A percentile compares a stretch with the other conserved stretches of the same genome.
Conservation (phyloP, 352 stramenopile species). For the Globisporangium abappressorium region DNA sequence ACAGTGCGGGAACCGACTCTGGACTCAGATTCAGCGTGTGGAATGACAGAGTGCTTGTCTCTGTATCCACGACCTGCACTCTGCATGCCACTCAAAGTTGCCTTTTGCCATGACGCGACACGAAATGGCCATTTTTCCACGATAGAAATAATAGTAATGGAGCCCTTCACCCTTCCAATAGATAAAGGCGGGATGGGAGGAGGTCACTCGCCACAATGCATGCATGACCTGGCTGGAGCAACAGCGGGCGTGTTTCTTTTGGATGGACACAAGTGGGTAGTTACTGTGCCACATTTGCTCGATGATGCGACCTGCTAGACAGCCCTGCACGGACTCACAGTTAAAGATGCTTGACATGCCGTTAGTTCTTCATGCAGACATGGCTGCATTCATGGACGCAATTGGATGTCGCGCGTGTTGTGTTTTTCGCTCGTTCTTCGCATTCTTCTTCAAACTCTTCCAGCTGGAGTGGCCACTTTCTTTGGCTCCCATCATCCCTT, state of each 20-base stretch:
- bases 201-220: background rate
- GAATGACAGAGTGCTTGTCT: background rate
- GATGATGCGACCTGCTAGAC: background rate
- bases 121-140: background rate
- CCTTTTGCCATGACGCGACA: conserved; percentile 2
- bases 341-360: background rate
- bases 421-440: background rate
- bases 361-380: background rate
- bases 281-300: background rate
- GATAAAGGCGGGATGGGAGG: background rate
- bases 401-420: background rate
- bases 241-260: background rate
- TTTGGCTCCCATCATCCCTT: conserved; percentile 4
- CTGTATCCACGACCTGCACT: conserved; percentile 6
- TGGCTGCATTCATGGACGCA: background rate
- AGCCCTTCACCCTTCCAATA: background rate
- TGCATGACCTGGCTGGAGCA: background rate
- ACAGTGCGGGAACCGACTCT: background rate
- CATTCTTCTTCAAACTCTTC: conserved; percentile 9
- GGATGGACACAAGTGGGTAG: background rate
- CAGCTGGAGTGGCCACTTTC: background rate
- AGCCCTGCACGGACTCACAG: background rate
- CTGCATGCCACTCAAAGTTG: conserved; percentile 7
- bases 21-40: conserved; percentile 3
- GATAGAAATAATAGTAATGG: background rate